These are phyloP conservation scores for Backusella circina DNA, from an alignment of 192 early-diverging fungal genomes.

Conservation along the genomic window DNA sequence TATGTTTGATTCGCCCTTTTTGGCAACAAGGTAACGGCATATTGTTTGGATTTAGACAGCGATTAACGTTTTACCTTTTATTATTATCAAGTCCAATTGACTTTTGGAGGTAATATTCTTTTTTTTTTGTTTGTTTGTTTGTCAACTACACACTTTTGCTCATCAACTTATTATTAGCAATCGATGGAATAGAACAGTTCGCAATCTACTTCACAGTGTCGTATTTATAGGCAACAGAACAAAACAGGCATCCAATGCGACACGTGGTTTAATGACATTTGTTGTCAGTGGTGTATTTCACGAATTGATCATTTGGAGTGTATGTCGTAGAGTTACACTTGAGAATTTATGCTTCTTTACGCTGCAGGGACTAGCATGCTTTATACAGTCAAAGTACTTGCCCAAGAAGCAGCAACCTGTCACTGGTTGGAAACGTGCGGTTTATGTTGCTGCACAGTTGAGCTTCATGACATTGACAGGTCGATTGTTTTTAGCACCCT, in stretches of 20 bases:
- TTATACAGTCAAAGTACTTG: not conserved
- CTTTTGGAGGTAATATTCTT: conserved; percentile 12
- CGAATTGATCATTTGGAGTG: not conserved
- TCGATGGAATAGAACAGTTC: conserved; percentile 7
- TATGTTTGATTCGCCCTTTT: conserved; percentile 7
- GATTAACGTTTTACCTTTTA: not conserved
- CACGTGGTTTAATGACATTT: not conserved
- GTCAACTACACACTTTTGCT: not conserved
- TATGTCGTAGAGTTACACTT: not conserved
- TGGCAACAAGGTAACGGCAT: not conserved
- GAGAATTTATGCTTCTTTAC: conserved; percentile 4
- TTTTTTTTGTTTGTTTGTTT: no score
- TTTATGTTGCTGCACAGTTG: not conserved
- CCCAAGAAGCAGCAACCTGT: not conserved
- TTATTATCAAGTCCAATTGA: conserved; percentile 12
- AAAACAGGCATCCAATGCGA: not conserved
- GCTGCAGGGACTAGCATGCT: not conserved
- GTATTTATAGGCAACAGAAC: not conserved
- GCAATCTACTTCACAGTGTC: not conserved
- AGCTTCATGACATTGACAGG: not conserved
- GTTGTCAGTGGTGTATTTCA: not conserved
- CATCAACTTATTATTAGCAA: not conserved
- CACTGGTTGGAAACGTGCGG: not conserved
- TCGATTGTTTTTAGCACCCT: conserved; percentile 2
- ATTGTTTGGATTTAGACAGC: no score